Conservation (phyloP, 495 filamentous ascomycete genomes). For the Tuber brumale region DNA sequence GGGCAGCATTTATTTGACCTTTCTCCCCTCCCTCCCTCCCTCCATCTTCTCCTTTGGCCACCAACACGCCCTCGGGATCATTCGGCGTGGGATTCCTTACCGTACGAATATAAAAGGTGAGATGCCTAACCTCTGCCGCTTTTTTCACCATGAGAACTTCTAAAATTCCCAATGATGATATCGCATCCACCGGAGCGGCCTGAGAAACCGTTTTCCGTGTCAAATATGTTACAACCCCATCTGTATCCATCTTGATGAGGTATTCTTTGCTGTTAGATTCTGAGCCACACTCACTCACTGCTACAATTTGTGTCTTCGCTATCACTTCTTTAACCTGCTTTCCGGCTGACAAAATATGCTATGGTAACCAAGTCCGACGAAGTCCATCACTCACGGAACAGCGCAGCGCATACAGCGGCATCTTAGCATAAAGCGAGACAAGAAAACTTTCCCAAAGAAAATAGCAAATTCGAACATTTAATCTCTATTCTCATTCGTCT, state of each 20-base stretch:
- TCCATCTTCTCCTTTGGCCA: not conserved
- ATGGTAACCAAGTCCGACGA: not conserved
- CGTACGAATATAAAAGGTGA: not conserved
- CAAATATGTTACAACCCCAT: constrained; percentile 28
- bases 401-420: not conserved
- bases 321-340: not conserved
- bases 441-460: not conserved
- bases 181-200: constrained; percentile 12
- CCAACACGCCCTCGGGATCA: not conserved
- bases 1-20: too few species aligned
- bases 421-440: not conserved
- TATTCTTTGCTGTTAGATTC: constrained; percentile 22
- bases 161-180: constrained; percentile 15
- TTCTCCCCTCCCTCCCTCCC: not conserved
- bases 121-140: not conserved
- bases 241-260: constrained; percentile 26
- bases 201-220: constrained; percentile 20
- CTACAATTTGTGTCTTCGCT: not conserved
- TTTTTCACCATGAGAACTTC: not conserved
- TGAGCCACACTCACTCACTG: constrained; percentile 2
- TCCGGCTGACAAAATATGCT: not conserved
- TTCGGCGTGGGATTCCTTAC: not conserved
- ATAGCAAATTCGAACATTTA: constrained; percentile 10
- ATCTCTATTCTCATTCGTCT: not conserved
- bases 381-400: not conserved